A percentile compares a stretch with the other conserved stretches of the same genome.
These are phyloP conservation scores for Austroboletus sp. DNA, from an alignment of 1,284 basidiomycete genomes.

Conservation along the genomic window DNA sequence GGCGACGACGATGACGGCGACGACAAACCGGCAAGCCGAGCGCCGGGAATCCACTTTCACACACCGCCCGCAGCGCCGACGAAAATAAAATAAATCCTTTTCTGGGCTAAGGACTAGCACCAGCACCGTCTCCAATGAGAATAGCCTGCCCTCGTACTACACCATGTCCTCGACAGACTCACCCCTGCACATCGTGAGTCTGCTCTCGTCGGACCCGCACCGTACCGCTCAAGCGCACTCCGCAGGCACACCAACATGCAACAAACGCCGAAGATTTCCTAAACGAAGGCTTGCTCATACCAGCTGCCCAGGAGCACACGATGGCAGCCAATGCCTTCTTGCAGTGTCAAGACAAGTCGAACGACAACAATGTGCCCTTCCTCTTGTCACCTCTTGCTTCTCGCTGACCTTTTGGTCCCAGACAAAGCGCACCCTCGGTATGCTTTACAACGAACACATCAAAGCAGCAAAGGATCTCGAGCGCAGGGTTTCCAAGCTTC, in stretches of 20 bases:
- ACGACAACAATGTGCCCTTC: conserved; percentile 58
- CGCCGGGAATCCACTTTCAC: conserved; percentile 25
- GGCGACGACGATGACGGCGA: conserved; percentile 14
- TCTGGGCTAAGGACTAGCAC: too few relatives aligned
- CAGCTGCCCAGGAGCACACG: conserved; percentile 55
- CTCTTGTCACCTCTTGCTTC: conserved; percentile 5
- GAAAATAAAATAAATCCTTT: too few relatives aligned
- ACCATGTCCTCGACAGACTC: conserved; percentile 24
- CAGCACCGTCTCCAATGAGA: conserved; percentile 9
- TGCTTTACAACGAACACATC: conserved; percentile 65
- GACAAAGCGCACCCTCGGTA: conserved; percentile 68
- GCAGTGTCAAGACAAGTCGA: conserved; percentile 61
- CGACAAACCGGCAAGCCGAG: conserved; percentile 2
- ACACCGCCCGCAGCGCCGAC: conserved; percentile 20
- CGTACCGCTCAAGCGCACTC: too few relatives aligned
- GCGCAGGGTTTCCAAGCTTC: conserved; percentile 59
- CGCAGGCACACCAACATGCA: conserved; percentile 72
- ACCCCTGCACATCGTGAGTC: conserved; percentile 27
- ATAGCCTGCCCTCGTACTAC: background rate
- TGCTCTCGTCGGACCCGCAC: background rate
- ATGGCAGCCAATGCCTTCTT: conserved; percentile 69
- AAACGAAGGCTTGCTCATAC: conserved; percentile 57
- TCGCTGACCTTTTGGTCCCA: conserved; percentile 30
- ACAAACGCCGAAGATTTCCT: conserved; percentile 68
- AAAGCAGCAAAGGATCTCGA: conserved; percentile 65